Percentiles rank a stretch among this genome's conserved stretches.
Evolutionary conservation across 768 basidiomycete genomes (phyloP).

Genomic region (Pholiota microspora): DNA sequence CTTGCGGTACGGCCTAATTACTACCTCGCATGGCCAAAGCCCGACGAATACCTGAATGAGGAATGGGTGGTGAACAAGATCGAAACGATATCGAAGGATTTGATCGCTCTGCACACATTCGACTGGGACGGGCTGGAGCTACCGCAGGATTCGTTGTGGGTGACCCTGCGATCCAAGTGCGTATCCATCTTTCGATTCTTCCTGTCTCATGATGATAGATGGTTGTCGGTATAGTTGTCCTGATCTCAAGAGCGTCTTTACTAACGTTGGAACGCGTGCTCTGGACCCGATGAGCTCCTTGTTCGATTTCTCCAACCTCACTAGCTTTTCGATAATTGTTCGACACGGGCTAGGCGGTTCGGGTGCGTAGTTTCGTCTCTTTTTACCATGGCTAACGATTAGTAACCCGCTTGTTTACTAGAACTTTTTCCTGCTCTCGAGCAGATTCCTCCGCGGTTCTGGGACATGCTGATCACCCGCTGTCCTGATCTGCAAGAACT

Average conservation of each 20-base stretch:
- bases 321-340: conserved; percentile 45
- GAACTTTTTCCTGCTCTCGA: conserved; percentile 39
- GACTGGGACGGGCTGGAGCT: conserved; percentile 54
- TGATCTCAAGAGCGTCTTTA: conserved; percentile 39
- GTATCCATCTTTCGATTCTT: conserved; percentile 16
- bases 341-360: conserved; percentile 41
- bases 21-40: conserved; percentile 49
- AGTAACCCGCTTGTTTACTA: conserved; percentile 6
- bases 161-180: conserved; percentile 34
- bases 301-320: conserved; percentile 42
- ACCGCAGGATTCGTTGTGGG: conserved; percentile 42
- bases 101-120: conserved; percentile 39
- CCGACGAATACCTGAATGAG: conserved; percentile 39
- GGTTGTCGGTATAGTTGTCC: conserved; percentile 35
- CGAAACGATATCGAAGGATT: conserved; percentile 26
- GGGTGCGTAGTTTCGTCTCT: conserved; percentile 21
- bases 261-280: conserved; percentile 38
- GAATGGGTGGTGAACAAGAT: conserved; percentile 38
- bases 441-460: conserved; percentile 37
- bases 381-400: neutral
- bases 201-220: neutral
- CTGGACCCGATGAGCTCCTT: conserved; percentile 35
- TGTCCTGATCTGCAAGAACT: conserved; percentile 50
- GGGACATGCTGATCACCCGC: conserved; percentile 46
- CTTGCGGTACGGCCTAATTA: conserved; percentile 49